Base-by-base conservation (phyloP, 176 grass and related monocot genomes). In the Cocos nucifera region DNA sequence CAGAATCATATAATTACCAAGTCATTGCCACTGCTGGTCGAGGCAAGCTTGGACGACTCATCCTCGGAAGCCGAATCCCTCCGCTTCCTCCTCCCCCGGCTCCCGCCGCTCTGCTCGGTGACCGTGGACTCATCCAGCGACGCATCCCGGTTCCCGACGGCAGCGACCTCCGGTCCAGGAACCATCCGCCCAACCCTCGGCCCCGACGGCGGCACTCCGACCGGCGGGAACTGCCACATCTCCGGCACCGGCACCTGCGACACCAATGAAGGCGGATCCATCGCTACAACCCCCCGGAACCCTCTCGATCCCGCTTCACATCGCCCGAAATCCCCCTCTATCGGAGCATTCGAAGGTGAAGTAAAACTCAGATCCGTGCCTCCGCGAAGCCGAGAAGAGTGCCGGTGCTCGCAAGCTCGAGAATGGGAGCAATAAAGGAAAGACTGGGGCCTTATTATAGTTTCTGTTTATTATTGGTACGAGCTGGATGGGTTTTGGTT, bases 41-140 rank as follows among this genome's bases (percentile, higher is more conserved):
- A 86, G 53, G 77, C 86, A 65, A 80, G 80, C 85, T 76, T 82
- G 65, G 79, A 80, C 18, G 85, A 83, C 55, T 95, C 89, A 12
- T 89, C 90, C 79, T 86, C 82, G 27, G 82, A 69, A n/a, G 74
- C 65, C 0, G 56, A 58, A 54, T 56, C 78, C 63, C 82, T 72
- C 65, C 90, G 25, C 4, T 55, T 64, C 26, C 58, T 60, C 49
- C 69, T 56, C 18, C 50, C 60, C 35, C 75, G 77, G 56, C 67
- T 75, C 24, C 79, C 82, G 8, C 61, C 76, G 67, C 79, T 89
- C 73, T 86, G 80, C 10, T 78, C 90, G 21, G 86, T 89, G 22
- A 89, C 74, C 7, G 25, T 55, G 24, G 80, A 74, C 3, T 59
- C 71, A 63, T 86, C 86, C 50, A 65, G 53, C 6, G 77, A 80